phyloP scores from a whole-genome alignment of 371 early-diverging fungal genomes.

The Gilbertella persicaria region DNA sequence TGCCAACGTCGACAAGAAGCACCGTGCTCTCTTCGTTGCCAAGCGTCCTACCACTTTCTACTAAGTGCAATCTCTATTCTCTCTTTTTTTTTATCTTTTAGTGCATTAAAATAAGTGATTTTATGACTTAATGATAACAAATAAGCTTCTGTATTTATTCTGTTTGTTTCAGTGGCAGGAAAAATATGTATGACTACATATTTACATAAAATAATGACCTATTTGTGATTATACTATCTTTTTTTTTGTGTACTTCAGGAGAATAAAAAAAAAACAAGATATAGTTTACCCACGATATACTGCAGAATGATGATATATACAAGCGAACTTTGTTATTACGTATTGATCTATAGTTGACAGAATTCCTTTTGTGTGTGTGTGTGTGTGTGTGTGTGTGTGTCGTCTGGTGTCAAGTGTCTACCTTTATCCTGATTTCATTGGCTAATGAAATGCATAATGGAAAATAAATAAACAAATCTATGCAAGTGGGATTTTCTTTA shows the following conservation, averaged over 20 bases:
- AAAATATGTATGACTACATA: too few relatives aligned
- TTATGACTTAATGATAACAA: too few relatives aligned
- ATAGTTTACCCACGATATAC: too few relatives aligned
- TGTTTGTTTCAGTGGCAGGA: too few relatives aligned
- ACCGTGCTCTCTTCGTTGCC: conserved; percentile 78
- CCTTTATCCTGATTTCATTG: neutral
- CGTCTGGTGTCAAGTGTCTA: conserved; percentile 18
- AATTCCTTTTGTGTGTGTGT: neutral
- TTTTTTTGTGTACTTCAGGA: too few relatives aligned
- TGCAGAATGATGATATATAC: too few relatives aligned
- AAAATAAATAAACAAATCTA: conserved; percentile 1
- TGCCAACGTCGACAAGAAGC: conserved; percentile 65
- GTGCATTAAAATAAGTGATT: neutral
- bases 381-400: neutral
- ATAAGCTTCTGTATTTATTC: neutral
- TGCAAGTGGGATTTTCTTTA: neutral
- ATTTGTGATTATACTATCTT: too few relatives aligned
- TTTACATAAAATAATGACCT: too few relatives aligned
- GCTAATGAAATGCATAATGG: neutral
- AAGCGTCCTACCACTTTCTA: conserved; percentile 87
- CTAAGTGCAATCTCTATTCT: conserved; percentile 22
- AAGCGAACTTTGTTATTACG: too few relatives aligned
- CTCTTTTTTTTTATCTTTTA: neutral
- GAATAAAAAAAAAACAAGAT: too few relatives aligned
- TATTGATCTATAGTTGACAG: too few relatives aligned